Conservation (phyloP, 257 asterid genomes). For the Gentiana dahurica region DNA sequence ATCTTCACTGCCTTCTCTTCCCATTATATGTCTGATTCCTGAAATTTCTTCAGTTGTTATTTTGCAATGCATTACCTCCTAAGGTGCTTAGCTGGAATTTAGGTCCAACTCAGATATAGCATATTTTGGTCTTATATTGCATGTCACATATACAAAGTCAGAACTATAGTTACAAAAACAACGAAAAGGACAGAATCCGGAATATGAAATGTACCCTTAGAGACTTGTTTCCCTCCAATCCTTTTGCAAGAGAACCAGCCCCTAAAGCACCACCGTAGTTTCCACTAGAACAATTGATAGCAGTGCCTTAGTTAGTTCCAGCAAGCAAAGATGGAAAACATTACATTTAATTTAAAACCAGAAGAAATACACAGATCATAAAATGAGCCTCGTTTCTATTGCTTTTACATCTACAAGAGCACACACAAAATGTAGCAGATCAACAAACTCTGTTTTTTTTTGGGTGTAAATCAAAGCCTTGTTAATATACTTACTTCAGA, state of each 20-base stretch:
- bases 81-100: too few relatives aligned
- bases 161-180: slow-evolving; percentile 1
- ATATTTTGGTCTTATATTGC: not conserved
- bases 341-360: slow-evolving; percentile 1
- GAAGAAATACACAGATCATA: not conserved
- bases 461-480: not conserved
- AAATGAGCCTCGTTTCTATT: not conserved
- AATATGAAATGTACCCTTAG: slow-evolving; percentile 49
- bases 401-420: slow-evolving; percentile 3
- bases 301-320: slow-evolving; percentile 5
- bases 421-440: slow-evolving; percentile 4
- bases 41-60: too few relatives aligned
- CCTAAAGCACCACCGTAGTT: slow-evolving; percentile 97
- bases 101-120: not conserved
- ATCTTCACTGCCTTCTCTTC: too few relatives aligned
- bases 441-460: not conserved
- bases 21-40: too few relatives aligned
- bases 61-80: too few relatives aligned
- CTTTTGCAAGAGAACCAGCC: slow-evolving; percentile 87
- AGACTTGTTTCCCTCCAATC: slow-evolving; percentile 81
- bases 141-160: not conserved
- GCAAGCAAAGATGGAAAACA: slow-evolving; percentile 8
- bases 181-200: not conserved
- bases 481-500: slow-evolving; percentile 49
- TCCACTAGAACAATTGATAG: slow-evolving; percentile 40